A percentile compares a stretch with the other conserved stretches of the same genome.
Evolutionary conservation across 495 filamentous ascomycete species (phyloP).

Genomic region (Podospora didyma): DNA sequence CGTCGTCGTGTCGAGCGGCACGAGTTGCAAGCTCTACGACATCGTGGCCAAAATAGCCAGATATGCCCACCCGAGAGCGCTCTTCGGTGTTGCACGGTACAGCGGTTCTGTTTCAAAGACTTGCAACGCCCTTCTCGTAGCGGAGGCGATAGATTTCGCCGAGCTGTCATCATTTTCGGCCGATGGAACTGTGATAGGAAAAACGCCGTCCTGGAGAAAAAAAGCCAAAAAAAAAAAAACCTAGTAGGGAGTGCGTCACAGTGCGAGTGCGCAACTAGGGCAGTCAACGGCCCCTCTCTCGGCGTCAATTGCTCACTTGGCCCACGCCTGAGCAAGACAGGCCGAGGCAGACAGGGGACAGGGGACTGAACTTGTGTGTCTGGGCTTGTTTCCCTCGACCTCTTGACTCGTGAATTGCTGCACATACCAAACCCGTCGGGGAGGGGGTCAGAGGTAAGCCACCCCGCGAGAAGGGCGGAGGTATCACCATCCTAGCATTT

Average conservation of each 20-base stretch:
- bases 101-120: too few relatives aligned
- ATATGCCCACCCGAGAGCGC: too few relatives aligned
- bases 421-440: constrained; percentile 25
- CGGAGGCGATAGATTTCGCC: background rate
- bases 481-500: background rate
- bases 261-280: constrained; percentile 15
- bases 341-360: constrained; percentile 23
- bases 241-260: constrained; percentile 10
- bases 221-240: too few relatives aligned
- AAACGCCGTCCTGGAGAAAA: too few relatives aligned
- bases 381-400: constrained; percentile 20
- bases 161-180: constrained; percentile 13
- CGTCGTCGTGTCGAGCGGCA: too few relatives aligned
- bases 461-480: constrained; percentile 14
- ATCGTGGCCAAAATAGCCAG: too few relatives aligned
- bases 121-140: too few relatives aligned
- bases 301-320: constrained; percentile 23
- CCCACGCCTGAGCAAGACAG: constrained; percentile 12
- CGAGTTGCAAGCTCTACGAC: too few relatives aligned
- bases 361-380: constrained; percentile 18
- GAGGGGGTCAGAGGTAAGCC: constrained; percentile 7
- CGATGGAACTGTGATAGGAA: constrained; percentile 12
- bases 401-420: constrained; percentile 33
- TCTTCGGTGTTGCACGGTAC: too few relatives aligned
- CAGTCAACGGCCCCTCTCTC: constrained; percentile 16